phyloP scores from a whole-genome alignment of 2,329 filamentous ascomycete species.

The Colletotrichum sp. region DNA sequence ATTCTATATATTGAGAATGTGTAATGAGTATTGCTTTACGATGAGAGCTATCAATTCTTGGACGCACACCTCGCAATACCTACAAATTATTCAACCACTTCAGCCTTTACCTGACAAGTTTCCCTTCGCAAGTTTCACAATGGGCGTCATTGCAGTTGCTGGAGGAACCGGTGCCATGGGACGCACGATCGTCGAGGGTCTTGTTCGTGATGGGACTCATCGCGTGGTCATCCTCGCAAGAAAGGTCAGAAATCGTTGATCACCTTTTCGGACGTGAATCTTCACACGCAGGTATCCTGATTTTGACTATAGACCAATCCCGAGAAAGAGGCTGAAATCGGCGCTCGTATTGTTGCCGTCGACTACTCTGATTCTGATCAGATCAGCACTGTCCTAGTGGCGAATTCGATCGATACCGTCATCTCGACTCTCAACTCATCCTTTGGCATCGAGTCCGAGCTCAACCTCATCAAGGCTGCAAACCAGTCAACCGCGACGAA shows the following conservation, averaged over 20 bases:
- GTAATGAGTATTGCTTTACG: too few relatives aligned
- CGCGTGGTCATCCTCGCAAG: conserved; percentile 43
- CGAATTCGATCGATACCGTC: conserved; percentile 47
- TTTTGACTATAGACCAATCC: background rate
- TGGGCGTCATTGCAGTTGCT: conserved; percentile 44
- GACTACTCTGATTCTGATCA: conserved; percentile 29
- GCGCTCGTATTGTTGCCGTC: conserved; percentile 26
- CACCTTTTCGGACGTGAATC: background rate
- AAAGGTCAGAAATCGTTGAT: background rate
- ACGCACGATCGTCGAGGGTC: conserved; percentile 48
- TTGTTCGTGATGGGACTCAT: conserved; percentile 36
- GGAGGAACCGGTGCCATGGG: conserved; percentile 51
- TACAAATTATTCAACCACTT: too few relatives aligned
- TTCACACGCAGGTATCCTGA: conserved; percentile 35
- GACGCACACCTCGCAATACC: too few relatives aligned
- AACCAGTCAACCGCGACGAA: conserved; percentile 38
- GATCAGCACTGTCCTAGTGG: conserved; percentile 28
- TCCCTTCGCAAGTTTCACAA: background rate
- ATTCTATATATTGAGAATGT: too few relatives aligned
- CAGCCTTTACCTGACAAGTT: too few relatives aligned
- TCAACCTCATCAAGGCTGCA: conserved; percentile 49
- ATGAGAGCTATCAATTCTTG: too few relatives aligned
- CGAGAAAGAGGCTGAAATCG: conserved; percentile 22
- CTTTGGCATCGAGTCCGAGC: conserved; percentile 32
- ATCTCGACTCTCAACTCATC: conserved; percentile 44